These are phyloP conservation scores for Colletotrichum sp. DNA, from an alignment of 2,329 filamentous ascomycete species.

Conservation along the genomic window DNA sequence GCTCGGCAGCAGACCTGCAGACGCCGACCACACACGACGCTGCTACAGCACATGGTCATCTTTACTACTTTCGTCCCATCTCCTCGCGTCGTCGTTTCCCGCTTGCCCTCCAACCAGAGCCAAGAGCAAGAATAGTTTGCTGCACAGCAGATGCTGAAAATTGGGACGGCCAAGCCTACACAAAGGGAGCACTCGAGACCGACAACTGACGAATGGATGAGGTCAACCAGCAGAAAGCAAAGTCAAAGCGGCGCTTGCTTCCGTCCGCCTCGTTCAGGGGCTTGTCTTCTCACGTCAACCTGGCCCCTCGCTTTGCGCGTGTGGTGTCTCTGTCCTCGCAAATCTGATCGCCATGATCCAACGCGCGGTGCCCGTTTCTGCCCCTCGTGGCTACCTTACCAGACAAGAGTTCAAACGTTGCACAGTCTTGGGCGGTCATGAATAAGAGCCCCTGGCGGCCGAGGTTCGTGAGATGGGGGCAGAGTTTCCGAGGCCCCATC, in stretches of 20 bases:
- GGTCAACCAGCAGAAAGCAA: not conserved
- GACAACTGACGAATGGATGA: not conserved
- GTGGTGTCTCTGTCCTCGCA: not conserved
- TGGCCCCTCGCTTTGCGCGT: not conserved
- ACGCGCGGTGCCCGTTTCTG: not conserved
- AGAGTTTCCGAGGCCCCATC: not conserved
- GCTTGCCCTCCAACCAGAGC: not conserved
- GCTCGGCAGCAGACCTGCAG: not conserved
- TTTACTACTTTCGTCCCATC: not conserved
- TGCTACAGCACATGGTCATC: not conserved
- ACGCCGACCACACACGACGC: not conserved
- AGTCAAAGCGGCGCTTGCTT: not conserved
- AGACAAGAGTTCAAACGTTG: not conserved
- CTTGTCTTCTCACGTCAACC: not conserved
- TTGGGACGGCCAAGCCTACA: not conserved
- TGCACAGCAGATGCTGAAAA: not conserved
- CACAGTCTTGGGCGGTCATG: not conserved
- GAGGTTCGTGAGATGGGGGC: not conserved
- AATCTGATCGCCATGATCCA: not conserved
- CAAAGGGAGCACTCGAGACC: not conserved
- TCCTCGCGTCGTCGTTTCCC: not conserved
- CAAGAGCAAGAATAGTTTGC: conserved; percentile 6
- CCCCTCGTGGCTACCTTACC: not conserved
- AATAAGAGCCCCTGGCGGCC: not conserved
- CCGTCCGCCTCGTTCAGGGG: not conserved